phyloP scores from a whole-genome alignment of 2,329 filamentous ascomycete species.

The Dothistroma pini region DNA sequence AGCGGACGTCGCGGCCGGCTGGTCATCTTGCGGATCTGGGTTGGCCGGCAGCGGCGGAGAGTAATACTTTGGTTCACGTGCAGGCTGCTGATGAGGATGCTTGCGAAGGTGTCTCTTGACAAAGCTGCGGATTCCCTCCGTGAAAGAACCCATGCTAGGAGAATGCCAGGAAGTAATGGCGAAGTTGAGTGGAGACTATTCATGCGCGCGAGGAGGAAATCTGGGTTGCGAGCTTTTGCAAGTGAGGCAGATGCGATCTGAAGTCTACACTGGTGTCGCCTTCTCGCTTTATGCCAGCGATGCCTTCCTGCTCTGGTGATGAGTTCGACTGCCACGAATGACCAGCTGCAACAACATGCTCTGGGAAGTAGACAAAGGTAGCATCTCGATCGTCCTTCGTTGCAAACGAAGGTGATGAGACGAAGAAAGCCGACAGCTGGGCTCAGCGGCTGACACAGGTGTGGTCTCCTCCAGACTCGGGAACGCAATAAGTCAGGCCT shows the following conservation, averaged over 20 bases:
- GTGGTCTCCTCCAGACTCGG: neutral
- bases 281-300: neutral
- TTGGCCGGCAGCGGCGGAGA: neutral
- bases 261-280: neutral
- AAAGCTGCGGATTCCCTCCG: conserved; percentile 23
- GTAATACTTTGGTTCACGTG: neutral
- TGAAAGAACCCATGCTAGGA: conserved; percentile 13
- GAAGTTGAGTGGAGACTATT: neutral
- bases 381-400: neutral
- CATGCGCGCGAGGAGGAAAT: neutral
- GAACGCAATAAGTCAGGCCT: neutral
- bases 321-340: neutral
- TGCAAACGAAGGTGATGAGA: neutral
- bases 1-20: neutral
- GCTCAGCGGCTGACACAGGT: neutral
- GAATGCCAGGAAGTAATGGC: neutral
- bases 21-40: neutral
- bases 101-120: conserved; percentile 16
- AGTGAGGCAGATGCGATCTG: neutral
- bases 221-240: neutral
- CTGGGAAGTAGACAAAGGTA: neutral
- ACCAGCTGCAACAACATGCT: neutral
- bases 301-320: neutral
- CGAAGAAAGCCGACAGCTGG: neutral
- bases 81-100: conserved; percentile 6